These are phyloP conservation scores for Austroboletus olivaceoglutinosus DNA, from an alignment of 1,284 basidiomycete genomes.

Conservation along the genomic window DNA sequence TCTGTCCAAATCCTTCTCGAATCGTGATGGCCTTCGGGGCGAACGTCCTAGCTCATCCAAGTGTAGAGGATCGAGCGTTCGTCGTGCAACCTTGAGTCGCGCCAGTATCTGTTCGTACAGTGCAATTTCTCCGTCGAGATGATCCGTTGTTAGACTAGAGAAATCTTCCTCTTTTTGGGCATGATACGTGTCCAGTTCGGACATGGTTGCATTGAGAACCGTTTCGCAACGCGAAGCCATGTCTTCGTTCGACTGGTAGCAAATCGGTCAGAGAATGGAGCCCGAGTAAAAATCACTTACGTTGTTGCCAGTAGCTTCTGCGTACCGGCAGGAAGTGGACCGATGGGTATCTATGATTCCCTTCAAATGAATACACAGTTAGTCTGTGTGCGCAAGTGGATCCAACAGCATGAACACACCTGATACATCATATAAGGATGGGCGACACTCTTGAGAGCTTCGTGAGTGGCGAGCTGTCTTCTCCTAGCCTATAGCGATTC, in stretches of 20 bases:
- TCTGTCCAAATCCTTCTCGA: constrained; percentile 66
- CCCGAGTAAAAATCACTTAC: constrained; percentile 18
- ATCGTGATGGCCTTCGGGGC: constrained; percentile 64
- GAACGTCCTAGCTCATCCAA: constrained; percentile 45
- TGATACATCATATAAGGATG: constrained; percentile 71
- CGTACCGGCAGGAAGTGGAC: constrained; percentile 63
- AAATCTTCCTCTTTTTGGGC: constrained; percentile 73
- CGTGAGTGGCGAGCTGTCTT: constrained; percentile 71
- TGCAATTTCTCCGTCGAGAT: constrained; percentile 74
- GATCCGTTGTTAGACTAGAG: constrained; percentile 53
- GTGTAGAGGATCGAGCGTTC: constrained; percentile 48
- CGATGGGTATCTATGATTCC: constrained; percentile 70
- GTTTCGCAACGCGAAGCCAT: constrained; percentile 78
- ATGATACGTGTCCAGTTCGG: constrained; percentile 82
- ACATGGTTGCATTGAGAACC: constrained; percentile 83
- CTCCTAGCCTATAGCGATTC: constrained; percentile 55
- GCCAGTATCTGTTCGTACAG: constrained; percentile 69
- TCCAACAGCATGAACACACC: constrained; percentile 36
- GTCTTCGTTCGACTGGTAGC: constrained; percentile 55
- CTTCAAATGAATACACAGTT: constrained; percentile 35
- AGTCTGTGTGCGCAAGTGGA: background rate
- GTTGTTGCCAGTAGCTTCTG: constrained; percentile 46
- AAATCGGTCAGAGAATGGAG: constrained; percentile 8
- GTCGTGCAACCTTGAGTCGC: constrained; percentile 55
- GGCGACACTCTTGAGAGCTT: constrained; percentile 70